phyloP scores from a whole-genome alignment of 1,139 yeast genomes.

The Arxiozyma telluris region DNA sequence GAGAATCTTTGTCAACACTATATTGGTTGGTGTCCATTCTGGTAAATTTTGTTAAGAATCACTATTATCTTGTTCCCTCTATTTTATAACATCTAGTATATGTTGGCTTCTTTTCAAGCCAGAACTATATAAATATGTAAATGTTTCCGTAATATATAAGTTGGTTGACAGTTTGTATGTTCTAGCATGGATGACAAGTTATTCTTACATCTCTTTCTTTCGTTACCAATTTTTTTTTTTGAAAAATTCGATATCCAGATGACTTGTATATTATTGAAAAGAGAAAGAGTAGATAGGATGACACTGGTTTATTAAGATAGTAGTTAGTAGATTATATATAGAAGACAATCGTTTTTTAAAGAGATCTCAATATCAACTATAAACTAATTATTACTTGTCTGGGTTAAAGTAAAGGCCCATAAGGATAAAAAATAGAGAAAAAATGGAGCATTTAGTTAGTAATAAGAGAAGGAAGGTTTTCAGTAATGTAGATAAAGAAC shows the following conservation, averaged over 20 bases:
- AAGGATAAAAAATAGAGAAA: slow-evolving; percentile 3
- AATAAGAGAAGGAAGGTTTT: slow-evolving; percentile 22
- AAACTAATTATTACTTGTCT: background rate
- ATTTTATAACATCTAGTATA: background rate
- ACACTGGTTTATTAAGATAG: too few species aligned
- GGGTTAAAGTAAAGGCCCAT: background rate
- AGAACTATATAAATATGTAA: background rate
- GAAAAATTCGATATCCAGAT: background rate
- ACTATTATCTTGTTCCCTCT: background rate
- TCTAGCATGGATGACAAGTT: background rate
- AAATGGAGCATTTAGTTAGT: slow-evolving; percentile 19
- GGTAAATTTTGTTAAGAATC: slow-evolving; percentile 39
- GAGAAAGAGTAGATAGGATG: background rate
- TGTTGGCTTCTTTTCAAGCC: background rate
- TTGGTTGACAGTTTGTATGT: background rate
- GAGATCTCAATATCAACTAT: background rate
- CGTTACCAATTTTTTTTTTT: background rate
- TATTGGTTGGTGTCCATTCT: slow-evolving; percentile 98
- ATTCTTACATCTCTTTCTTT: background rate
- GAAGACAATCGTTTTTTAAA: too few species aligned
- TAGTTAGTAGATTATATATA: too few species aligned
- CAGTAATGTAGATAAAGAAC: slow-evolving; percentile 14
- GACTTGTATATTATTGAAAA: background rate
- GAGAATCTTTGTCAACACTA: slow-evolving; percentile 95
- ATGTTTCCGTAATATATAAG: background rate